Conservation (phyloP, 1,284 basidiomycete species). For the Sporisorium graminicola region DNA sequence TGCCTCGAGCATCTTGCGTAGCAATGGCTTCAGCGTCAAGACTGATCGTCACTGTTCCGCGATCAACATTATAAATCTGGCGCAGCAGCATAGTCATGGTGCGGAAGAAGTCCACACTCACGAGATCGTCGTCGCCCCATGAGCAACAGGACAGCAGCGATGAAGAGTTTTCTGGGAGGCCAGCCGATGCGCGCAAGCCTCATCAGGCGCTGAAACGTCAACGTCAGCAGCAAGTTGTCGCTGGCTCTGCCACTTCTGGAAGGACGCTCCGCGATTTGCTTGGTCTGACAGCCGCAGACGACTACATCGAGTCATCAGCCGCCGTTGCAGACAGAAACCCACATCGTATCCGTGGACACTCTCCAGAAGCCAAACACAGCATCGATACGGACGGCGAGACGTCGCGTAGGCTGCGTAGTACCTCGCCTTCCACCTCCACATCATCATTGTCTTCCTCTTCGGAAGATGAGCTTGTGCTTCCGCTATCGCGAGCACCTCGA, state of each 20-base stretch:
- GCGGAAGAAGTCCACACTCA: constrained; percentile 12
- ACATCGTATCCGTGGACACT: neutral
- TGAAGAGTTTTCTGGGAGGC: constrained; percentile 9
- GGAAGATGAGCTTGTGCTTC: constrained; percentile 30
- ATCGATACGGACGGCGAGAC: neutral
- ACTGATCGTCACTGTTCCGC: neutral
- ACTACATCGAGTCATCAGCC: constrained; percentile 33
- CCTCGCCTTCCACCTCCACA: neutral
- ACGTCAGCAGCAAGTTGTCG: neutral
- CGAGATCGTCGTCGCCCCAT: constrained; percentile 2
- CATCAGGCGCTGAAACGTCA: constrained; percentile 18
- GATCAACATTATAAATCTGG: neutral
- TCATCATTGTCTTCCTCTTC: constrained; percentile 13
- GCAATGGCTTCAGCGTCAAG: neutral
- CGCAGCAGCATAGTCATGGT: constrained; percentile 4
- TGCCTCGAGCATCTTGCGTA: neutral
- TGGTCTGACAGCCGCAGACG: constrained; percentile 34
- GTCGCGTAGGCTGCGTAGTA: neutral
- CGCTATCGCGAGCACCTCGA: constrained; percentile 12
- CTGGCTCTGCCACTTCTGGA: neutral
- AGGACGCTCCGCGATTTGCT: constrained; percentile 29
- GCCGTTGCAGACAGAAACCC: neutral
- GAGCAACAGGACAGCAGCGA: constrained; percentile 15
- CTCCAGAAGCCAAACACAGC: neutral
- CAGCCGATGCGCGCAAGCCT: neutral